phyloP scores from a whole-genome alignment of 2,329 filamentous ascomycete species.

The Huntiella abstrusa region DNA sequence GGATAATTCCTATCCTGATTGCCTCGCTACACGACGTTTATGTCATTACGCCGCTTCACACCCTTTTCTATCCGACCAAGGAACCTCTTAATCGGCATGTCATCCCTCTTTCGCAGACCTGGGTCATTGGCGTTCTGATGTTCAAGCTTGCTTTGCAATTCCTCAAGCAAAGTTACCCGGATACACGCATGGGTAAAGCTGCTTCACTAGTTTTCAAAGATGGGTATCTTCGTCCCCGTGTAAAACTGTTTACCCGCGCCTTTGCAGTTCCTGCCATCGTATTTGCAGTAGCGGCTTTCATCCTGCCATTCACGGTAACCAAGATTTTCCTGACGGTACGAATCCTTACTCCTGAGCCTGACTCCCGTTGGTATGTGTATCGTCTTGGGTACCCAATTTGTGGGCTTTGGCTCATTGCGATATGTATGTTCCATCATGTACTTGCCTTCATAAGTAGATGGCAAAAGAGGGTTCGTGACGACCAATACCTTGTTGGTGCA shows the following conservation, averaged over 20 bases:
- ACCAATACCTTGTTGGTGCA: constrained; percentile 92
- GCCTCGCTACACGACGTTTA: constrained; percentile 75
- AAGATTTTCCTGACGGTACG: constrained; percentile 18
- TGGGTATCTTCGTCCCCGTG: constrained; percentile 65
- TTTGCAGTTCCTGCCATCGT: constrained; percentile 62
- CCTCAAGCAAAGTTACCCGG: constrained; percentile 2
- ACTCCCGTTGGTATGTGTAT: constrained; percentile 23
- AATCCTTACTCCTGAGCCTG: too few species aligned
- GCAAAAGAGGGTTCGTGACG: constrained; percentile 70
- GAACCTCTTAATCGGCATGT: constrained; percentile 32
- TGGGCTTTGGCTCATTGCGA: too few species aligned
- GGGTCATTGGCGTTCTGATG: constrained; percentile 84
- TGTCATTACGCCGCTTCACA: constrained; percentile 68
- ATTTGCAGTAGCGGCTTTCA: constrained; percentile 42
- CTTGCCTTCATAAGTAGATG: constrained; percentile 25
- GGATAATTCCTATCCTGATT: constrained; percentile 68
- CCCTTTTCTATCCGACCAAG: constrained; percentile 39
- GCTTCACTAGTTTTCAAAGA: constrained; percentile 53
- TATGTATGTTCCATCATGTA: too few species aligned
- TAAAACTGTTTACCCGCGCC: constrained; percentile 59
- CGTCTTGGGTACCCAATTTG: constrained; percentile 47
- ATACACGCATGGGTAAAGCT: constrained; percentile 51
- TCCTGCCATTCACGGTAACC: constrained; percentile 29
- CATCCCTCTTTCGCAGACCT: constrained; percentile 77
- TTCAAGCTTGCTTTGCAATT: constrained; percentile 54